Evolutionary conservation across 768 basidiomycete species (phyloP), one percentile per base, ranked within the genome.

Genomic region (Lactarius hengduanensis): DNA sequence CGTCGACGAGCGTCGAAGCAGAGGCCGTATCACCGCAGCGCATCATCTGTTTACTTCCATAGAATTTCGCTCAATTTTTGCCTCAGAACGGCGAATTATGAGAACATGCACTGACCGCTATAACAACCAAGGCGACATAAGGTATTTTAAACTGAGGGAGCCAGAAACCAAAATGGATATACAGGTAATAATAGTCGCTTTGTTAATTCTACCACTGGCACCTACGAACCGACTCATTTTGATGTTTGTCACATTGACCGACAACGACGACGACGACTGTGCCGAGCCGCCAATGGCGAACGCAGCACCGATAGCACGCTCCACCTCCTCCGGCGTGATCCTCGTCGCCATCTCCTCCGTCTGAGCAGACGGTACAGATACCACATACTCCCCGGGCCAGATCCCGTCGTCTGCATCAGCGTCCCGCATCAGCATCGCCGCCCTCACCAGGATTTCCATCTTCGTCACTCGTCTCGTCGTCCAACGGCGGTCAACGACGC

Each of bases 251-350:
- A 26, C 26, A 26, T 26, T 26, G 36, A 1, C 20, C 20, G 26
- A 26, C 26, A 26, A 26, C 26, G 20, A n/a, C 18, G 9, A 11
- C 10, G 8, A 13, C 36, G 11, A 0, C 36, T 38, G 0, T n/a
- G 7, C 20, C 20, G 20, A 0, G 13, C 4, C 11, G 1, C 61
- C 57, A 34, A 40, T 50, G n/a, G 66, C 61, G 32, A 67, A 55
- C 20, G 66, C 66, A 0, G 38, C 61, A 8, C 66, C 40, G 30
- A 67, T 67, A 57, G 66, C 62, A 26, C 66, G 57, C 26, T 26
- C 26, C 26, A 26, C 26, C 26, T 26, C 26, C 26, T 26, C 26
- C 26, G 26, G 66, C 0, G 66, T 34, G 7, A 66, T 53, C 56
- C 61, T 58, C n/a, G 26, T 26, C 26, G 34, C 43, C 9, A 11